Base-by-base conservation (phyloP, 2,329 filamentous ascomycete species). In the Colletotrichum tropicale region DNA sequence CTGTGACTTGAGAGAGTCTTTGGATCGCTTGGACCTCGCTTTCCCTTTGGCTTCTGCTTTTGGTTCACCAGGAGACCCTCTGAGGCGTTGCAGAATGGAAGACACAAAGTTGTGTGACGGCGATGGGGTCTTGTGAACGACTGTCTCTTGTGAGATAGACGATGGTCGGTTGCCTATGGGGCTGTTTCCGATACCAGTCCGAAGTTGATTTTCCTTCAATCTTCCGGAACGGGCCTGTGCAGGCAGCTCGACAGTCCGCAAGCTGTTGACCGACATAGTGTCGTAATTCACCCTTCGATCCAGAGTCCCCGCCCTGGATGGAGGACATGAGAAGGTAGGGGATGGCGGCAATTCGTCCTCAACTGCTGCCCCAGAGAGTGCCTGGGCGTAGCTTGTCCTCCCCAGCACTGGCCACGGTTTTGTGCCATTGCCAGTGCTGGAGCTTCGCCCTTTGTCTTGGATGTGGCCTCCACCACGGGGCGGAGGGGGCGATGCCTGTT, bases 401-500 rank as follows among this genome's bases (percentile, higher is more conserved):
- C 83, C 84, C 13, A 82, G 75, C 36, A 82, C 77, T 5, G 82
- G 76, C 28, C 76, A 82, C 13, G 81, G 87, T 24, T 81, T 82
- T 65, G 58, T 75, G 58, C 61, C 18, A 56, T 58, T 79, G 60
- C 75, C 81, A 28, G 75, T 77, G 58, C 67, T 79, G 24, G 67
- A 76, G 66, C 74, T 80, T 74, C 70, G 77, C 48, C 65, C 79
- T 52, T 74, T 78, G 64, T 82, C 81, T 36, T 80, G 80, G 9
- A 84, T 79, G 64, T 77, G 71, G 10, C 81, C 80, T 13, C 80
- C 77, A 15, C 81, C 80, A 75, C 80, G 76, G 28, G 80, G 76
- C 16, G 82, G 79, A 1, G 83, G 81, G 10, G 85, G 84, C 16
- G 85, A 83, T 2, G 76, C 81, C 72, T 81, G 82, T 5, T 83